Evolutionary conservation across 192 early-diverging fungal species (phyloP).

Genomic region (Pilobolus umbonatus): DNA sequence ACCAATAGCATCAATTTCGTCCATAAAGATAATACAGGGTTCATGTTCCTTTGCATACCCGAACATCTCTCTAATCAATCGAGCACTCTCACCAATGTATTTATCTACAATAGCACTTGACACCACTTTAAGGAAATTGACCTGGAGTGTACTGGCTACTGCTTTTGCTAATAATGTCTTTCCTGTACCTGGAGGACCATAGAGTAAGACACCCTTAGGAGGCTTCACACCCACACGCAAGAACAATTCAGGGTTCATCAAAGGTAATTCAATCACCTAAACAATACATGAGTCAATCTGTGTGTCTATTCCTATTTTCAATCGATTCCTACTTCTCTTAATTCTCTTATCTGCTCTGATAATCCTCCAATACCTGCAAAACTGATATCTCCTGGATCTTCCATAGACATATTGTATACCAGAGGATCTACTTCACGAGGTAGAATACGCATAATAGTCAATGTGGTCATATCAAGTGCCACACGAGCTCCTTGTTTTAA

Average conservation of each 20-base stretch:
- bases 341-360: conserved; percentile 92
- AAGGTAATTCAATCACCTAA: conserved; percentile 98
- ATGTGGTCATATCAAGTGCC: conserved; percentile 98
- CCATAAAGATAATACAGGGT: conserved; percentile 99
- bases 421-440: conserved; percentile 98
- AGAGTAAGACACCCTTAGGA: conserved; percentile 96
- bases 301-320: not conserved
- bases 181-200: conserved; percentile 96
- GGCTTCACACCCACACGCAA: conserved; percentile 96
- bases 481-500: conserved; percentile 96
- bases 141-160: conserved; percentile 94
- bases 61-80: conserved; percentile 99
- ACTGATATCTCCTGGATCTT: conserved; percentile 90
- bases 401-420: conserved; percentile 99
- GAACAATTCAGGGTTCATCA: conserved; percentile 98
- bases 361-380: conserved; percentile 98
- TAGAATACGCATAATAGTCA: conserved; percentile 99
- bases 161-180: conserved; percentile 97
- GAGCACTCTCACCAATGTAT: conserved; percentile 98
- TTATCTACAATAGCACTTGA: conserved; percentile 99
- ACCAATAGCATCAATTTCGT: conserved; percentile 99
- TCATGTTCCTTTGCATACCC: conserved; percentile 97
- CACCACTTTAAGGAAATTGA: conserved; percentile 98
- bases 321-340: conserved; percentile 97
- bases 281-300: conserved; percentile 33